Evolutionary conservation across 179 eudicot species (phyloP).

Genomic region (Sideroxylon spinosum): DNA sequence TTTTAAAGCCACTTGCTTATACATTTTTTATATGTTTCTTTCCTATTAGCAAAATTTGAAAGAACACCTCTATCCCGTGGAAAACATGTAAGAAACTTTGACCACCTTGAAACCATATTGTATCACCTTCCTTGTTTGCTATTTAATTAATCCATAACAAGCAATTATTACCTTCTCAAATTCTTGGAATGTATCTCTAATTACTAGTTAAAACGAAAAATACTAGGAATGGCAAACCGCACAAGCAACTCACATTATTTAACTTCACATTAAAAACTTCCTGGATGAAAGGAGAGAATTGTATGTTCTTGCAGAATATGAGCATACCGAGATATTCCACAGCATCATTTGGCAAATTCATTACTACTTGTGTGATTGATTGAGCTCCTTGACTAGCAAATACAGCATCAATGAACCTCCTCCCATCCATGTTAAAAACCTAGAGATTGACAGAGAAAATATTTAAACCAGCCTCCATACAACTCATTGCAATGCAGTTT

Average conservation of each 20-base stretch:
- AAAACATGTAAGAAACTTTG: neutral
- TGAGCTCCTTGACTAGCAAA: conserved; percentile 46
- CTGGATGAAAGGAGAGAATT: neutral
- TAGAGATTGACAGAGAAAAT: conserved; percentile 19
- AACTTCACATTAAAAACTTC: neutral
- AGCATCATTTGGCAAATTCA: conserved; percentile 87
- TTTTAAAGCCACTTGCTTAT: too few relatives aligned
- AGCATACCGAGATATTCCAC: conserved; percentile 72
- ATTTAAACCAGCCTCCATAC: neutral
- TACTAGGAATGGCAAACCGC: neutral
- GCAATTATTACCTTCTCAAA: neutral
- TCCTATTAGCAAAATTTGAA: too few relatives aligned
- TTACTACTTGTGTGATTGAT: conserved; percentile 77
- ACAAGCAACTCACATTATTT: neutral
- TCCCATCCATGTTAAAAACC: conserved; percentile 93
- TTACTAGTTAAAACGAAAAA: neutral
- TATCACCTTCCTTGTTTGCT: neutral
- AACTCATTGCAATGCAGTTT: neutral
- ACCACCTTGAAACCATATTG: neutral
- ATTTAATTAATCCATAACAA: neutral
- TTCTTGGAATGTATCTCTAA: neutral
- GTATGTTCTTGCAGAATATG: neutral
- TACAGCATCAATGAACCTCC: conserved; percentile 74
- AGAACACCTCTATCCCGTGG: neutral
- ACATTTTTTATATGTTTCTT: too few relatives aligned